These are phyloP conservation scores for Cyclotella cryptica DNA, from an alignment of 108 stramenopile genomes.

Conservation along the genomic window DNA sequence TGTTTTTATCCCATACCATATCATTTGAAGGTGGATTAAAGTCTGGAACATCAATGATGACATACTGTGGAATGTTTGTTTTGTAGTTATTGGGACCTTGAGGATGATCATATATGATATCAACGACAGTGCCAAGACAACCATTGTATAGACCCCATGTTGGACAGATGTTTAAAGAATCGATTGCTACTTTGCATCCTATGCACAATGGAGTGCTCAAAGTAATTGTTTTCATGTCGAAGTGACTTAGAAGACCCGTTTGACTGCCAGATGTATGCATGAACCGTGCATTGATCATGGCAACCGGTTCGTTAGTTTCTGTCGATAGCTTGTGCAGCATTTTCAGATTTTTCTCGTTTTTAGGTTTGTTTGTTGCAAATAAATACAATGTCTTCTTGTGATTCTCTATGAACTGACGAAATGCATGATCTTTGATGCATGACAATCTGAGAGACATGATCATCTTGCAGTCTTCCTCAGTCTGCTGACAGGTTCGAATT, in stretches of 20 bases:
- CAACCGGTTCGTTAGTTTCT: neutral
- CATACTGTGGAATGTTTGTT: neutral
- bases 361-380: neutral
- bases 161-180: neutral
- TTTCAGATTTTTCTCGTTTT: neutral
- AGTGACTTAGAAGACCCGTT: neutral
- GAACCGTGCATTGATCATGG: neutral
- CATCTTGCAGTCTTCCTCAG: neutral
- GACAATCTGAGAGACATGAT: neutral
- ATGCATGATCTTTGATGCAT: neutral
- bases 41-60: neutral
- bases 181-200: neutral
- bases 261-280: neutral
- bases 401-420: neutral
- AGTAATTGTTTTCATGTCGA: neutral
- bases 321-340: neutral
- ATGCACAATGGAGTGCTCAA: neutral
- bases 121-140: neutral
- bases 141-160: neutral
- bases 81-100: neutral
- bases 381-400: neutral
- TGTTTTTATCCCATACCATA: neutral
- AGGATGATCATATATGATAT: neutral
- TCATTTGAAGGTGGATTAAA: neutral
- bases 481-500: neutral